These are phyloP conservation scores for Tilletia indica DNA, from an alignment of 1,284 basidiomycete genomes.

Conservation along the genomic window DNA sequence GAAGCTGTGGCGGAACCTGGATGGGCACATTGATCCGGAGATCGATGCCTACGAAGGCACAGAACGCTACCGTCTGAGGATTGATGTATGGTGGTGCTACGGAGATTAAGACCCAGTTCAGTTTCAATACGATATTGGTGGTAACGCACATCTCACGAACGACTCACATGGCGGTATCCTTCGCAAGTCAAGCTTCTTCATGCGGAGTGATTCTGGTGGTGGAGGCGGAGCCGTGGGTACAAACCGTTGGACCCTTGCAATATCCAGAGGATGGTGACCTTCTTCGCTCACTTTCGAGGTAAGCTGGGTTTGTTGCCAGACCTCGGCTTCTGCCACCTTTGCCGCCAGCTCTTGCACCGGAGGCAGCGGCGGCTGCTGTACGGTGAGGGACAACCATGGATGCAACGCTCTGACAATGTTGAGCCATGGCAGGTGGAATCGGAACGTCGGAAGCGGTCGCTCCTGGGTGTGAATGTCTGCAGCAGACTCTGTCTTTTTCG, in stretches of 20 bases:
- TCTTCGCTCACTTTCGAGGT: constrained; percentile 54
- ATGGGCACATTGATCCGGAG: constrained; percentile 70
- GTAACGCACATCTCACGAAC: too few relatives aligned
- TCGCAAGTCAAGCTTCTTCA: constrained; percentile 13
- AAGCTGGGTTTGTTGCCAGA: constrained; percentile 57
- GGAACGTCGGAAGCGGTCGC: constrained; percentile 54
- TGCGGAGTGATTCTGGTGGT: constrained; percentile 13
- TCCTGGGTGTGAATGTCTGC: constrained; percentile 18
- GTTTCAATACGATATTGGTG: too few relatives aligned
- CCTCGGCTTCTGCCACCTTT: constrained; percentile 57
- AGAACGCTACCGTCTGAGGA: constrained; percentile 85
- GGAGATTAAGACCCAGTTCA: constrained; percentile 63
- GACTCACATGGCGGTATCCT: constrained; percentile 7
- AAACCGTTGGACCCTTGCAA: constrained; percentile 37
- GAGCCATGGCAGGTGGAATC: constrained; percentile 82
- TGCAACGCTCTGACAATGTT: constrained; percentile 86
- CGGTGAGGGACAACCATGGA: constrained; percentile 67
- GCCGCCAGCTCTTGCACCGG: constrained; percentile 61
- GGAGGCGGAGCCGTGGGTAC: constrained; percentile 37
- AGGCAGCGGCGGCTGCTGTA: constrained; percentile 62
- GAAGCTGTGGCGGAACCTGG: constrained; percentile 7
- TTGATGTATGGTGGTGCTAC: constrained; percentile 78
- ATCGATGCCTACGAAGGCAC: constrained; percentile 71
- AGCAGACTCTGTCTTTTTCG: constrained; percentile 19
- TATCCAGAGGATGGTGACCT: constrained; percentile 23